Evolutionary conservation across 176 grass and related monocot species (phyloP).

Genomic region (Poa annua): DNA sequence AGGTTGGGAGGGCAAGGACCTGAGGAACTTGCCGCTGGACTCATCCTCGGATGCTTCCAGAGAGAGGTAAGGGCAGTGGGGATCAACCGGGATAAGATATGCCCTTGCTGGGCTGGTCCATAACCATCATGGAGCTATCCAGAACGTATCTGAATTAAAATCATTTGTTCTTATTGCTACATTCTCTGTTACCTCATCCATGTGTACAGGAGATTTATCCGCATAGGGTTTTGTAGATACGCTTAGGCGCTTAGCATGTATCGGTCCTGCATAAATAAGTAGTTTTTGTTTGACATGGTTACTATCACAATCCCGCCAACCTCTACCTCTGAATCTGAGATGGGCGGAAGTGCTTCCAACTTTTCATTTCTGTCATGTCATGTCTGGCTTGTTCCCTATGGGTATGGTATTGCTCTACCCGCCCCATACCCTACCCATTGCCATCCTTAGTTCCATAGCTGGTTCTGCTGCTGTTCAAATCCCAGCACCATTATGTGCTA

Average conservation of each 20-base stretch:
- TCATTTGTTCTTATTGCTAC: neutral
- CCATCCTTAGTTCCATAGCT: neutral
- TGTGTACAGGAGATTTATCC: neutral
- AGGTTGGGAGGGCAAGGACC: neutral
- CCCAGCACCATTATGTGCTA: neutral
- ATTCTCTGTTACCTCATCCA: neutral
- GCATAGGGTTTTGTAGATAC: neutral
- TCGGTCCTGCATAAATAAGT: neutral
- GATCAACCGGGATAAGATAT: neutral
- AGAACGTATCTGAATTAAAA: neutral
- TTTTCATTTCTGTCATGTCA: neutral
- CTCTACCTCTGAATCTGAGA: neutral
- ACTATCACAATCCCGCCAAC: neutral
- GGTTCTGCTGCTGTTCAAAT: neutral
- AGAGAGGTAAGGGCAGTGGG: neutral
- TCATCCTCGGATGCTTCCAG: no score
- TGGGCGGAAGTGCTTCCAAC: neutral
- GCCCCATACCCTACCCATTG: no score
- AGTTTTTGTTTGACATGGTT: neutral
- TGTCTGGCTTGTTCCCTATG: neutral
- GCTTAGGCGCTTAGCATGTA: neutral
- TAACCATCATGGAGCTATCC: neutral
- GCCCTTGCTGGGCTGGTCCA: neutral
- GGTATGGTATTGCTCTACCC: no score
- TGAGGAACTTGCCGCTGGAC: neutral